Evolutionary conservation across 1,284 basidiomycete genomes (phyloP).

Genomic region (Microstroma glucosiphilum): DNA sequence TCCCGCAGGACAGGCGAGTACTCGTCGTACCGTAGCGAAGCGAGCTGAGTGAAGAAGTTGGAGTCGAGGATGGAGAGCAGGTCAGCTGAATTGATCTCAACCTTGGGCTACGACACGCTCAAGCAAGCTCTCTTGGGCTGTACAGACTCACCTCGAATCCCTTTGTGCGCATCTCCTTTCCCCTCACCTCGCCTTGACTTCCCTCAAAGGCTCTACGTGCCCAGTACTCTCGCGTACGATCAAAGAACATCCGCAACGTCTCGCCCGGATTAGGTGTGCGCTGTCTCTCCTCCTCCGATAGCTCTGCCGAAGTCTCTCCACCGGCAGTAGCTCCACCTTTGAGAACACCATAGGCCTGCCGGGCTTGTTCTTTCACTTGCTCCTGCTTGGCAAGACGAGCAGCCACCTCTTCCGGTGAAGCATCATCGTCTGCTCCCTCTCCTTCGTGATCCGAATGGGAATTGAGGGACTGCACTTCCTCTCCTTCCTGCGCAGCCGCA

Average conservation of each 20-base stretch:
- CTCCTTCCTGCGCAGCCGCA: constrained; percentile 24
- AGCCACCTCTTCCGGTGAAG: constrained; percentile 6
- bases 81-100: not conserved
- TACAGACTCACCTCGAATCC: constrained; percentile 51
- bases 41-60: constrained; percentile 18
- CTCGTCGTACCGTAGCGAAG: constrained; percentile 40
- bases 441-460: constrained; percentile 17
- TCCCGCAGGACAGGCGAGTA: constrained; percentile 48
- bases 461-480: constrained; percentile 16
- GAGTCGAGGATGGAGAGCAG: not conserved
- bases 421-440: not conserved
- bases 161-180: constrained; percentile 71
- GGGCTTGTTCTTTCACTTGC: constrained; percentile 54
- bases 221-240: constrained; percentile 67
- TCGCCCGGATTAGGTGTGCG: constrained; percentile 85
- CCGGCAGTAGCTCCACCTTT: constrained; percentile 52
- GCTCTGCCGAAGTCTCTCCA: constrained; percentile 45
- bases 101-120: too few relatives aligned
- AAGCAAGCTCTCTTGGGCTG: too few relatives aligned
- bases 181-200: constrained; percentile 60
- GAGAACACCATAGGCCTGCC: constrained; percentile 67
- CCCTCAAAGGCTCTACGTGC: constrained; percentile 63
- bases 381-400: constrained; percentile 12
- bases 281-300: constrained; percentile 66
- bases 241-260: constrained; percentile 75